Evolutionary conservation across 768 basidiomycete species (phyloP), one percentile per base, ranked within the genome.

Genomic region (Phlebiopsis flavidoalba): DNA sequence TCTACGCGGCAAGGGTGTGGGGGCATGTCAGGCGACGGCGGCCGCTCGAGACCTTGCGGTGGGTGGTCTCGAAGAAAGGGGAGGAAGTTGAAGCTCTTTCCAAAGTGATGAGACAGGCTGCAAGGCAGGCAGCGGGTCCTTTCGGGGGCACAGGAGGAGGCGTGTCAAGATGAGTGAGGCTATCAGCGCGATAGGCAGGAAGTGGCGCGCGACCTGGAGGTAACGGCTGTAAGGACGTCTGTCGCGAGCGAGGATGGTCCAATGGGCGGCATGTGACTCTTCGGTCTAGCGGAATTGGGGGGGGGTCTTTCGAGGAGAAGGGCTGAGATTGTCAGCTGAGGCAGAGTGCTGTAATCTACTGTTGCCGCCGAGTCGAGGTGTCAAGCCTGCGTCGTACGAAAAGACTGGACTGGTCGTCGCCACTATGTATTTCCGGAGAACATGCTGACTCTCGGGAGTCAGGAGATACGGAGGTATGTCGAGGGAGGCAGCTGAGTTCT

Each of bases 61-160:
- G 72, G 58, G 8, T 71, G 69, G 58, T 78, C 75, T 35, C 63
- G 79, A 66, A 86, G 76, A 24, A 77, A 76, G 0, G 81, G 81
- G 5, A 84, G 68, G 63, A 84, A 82, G 40, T 46, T 58, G 45
- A 58, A 47, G 31, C 37, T 55, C 40, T 81, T n/a, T 76, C 83
- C 83, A 83, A 21, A 75, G 76, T 11, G 70, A 74, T 24, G 71
- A 66, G n/a, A 67, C 51, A 24, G 64, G 60, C 24, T 45, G 46
- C 22, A 37, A 19, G 19, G 36, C 22, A 2, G 55, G 56, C 15
- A 61, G 47, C 19, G 31, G n/a, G 46, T 60, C 60, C n/a, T 45
- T 61, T 61, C 12, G 65, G 60, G 7, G 65, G 62, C 8, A 62
- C n/a, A 7, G 63, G 56, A 8, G 64, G 50, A 8, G 59, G 58